Evolutionary conservation across 176 grass and related monocot species (phyloP), one percentile per base, ranked within the genome.

Genomic region (Tillandsia fasciculata): DNA sequence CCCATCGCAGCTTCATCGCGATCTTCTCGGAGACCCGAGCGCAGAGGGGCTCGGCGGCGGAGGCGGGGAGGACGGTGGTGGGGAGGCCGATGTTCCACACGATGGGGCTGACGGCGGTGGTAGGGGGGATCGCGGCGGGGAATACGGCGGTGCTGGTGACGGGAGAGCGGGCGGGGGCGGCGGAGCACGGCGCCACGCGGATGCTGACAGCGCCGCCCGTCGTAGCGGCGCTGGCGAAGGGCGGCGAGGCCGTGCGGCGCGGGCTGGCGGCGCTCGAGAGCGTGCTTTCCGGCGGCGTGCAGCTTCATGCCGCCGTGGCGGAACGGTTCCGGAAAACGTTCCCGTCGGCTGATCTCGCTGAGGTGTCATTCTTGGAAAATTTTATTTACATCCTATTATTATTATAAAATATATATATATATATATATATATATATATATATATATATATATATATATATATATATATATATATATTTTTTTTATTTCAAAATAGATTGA

Each of bases 1-100:
- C 82, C 15, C 82, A 84, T 26, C 70, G 13, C 12, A 66, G 18
- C 58, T 71, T 79, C 54, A 84, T 80, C n/a, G 71, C 66, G 1
- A 66, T 64, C 56, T 5, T 53, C 28, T 56, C 82, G 49, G 29
- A 33, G 17, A 12, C 1, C 50, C 12, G 10, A 15, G 0, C 23
- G 28, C 14, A 42, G 26, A 1, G 28, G 42, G 23, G 23, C 23
- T 1, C 12, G 68, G 8, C 15, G n/a, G 9, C 50, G 14, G 27
- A 3, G 10, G 9, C 52, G 23, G 14, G 75, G 65, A 56, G 54
- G 64, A 51, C 28, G 23, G 13, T 84, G 17, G 48, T 70, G 20
- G 58, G 26, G 12, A 59, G 66, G 48, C 77, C 82, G 9, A 65
- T 75, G 58, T 84, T 79, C 66, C 72, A 72, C 7, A 56, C 72